Conservation (phyloP, 1,284 basidiomycete species). For the Sporisorium reilianum region DNA sequence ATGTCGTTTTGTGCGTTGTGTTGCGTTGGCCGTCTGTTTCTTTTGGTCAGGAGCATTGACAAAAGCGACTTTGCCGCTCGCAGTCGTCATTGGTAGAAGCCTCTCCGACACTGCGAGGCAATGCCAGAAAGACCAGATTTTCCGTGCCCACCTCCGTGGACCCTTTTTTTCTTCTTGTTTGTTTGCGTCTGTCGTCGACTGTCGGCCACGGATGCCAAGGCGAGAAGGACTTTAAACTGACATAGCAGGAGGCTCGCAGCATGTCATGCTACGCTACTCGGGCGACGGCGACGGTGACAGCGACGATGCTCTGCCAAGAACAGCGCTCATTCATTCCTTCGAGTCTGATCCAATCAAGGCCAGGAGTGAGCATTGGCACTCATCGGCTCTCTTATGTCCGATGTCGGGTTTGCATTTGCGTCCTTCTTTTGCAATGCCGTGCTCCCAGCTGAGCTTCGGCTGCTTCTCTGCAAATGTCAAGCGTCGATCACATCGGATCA, state of each 20-base stretch:
- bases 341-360: background rate
- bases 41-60: background rate
- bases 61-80: background rate
- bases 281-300: background rate
- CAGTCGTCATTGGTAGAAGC: background rate
- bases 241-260: background rate
- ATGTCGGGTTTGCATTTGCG: background rate
- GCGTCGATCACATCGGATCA: background rate
- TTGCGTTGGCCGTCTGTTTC: too few relatives aligned
- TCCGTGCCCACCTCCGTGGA: background rate
- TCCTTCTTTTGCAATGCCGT: background rate
- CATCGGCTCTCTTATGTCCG: constrained; percentile 10
- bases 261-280: background rate
- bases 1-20: background rate
- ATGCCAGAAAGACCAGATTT: too few relatives aligned
- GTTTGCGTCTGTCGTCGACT: too few relatives aligned
- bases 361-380: background rate
- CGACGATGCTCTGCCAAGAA: constrained; percentile 1
- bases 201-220: background rate
- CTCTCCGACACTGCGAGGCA: too few relatives aligned
- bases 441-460: background rate
- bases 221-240: background rate
- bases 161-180: background rate
- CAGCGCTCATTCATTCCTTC: background rate
- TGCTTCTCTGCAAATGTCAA: background rate